These are phyloP conservation scores for Saccharomycopsis phalli DNA, from an alignment of 1,139 yeast genomes.

Conservation along the genomic window DNA sequence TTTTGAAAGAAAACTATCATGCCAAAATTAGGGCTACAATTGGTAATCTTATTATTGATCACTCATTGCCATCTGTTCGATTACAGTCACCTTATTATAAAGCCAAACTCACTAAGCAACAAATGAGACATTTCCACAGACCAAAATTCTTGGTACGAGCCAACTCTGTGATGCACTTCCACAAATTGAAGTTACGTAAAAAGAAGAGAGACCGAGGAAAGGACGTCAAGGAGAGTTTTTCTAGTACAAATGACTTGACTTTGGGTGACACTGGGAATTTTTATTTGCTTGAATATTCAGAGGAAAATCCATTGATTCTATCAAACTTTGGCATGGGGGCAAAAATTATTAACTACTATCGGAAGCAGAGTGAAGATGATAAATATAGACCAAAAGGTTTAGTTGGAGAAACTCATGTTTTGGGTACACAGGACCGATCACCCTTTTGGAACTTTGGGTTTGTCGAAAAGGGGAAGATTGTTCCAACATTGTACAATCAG, in stretches of 20 bases:
- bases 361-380: slow-evolving; percentile 78
- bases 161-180: slow-evolving; percentile 67
- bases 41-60: slow-evolving; percentile 86
- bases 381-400: slow-evolving; percentile 78
- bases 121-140: slow-evolving; percentile 74
- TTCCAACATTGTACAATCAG: slow-evolving; percentile 87
- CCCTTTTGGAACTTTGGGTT: slow-evolving; percentile 99
- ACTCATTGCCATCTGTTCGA: slow-evolving; percentile 78
- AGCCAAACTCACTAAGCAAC: slow-evolving; percentile 61
- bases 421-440: slow-evolving; percentile 90
- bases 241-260: slow-evolving; percentile 66
- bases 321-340: slow-evolving; percentile 96
- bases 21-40: slow-evolving; percentile 89
- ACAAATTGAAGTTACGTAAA: slow-evolving; percentile 71
- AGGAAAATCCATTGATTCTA: slow-evolving; percentile 75
- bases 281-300: slow-evolving; percentile 80
- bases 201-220: slow-evolving; percentile 86
- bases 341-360: slow-evolving; percentile 83
- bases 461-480: slow-evolving; percentile 90
- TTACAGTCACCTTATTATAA: slow-evolving; percentile 89
- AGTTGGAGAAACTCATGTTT: slow-evolving; percentile 90
- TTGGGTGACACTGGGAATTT: slow-evolving; percentile 75
- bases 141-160: slow-evolving; percentile 69
- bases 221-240: slow-evolving; percentile 64
- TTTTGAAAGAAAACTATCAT: slow-evolving; percentile 77